A percentile compares a stretch with the other conserved stretches of the same genome.
Conservation (phyloP, 108 stramenopile genomes). For the Cyclostephanos tholiformis region DNA sequence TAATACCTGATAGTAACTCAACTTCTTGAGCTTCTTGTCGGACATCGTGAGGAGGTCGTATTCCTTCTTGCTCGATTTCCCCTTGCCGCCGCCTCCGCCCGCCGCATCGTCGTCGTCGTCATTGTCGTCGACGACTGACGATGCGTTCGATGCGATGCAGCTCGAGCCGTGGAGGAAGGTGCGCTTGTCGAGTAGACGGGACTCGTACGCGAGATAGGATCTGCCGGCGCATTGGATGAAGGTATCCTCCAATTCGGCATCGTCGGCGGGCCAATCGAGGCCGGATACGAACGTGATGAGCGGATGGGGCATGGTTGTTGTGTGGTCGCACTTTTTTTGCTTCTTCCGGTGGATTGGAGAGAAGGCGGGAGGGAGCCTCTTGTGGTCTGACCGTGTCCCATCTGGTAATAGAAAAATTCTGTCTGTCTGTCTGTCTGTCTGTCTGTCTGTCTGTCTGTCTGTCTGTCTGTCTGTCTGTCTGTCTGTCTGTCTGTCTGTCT, state of each 20-base stretch:
- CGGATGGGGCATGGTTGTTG: conserved; percentile 2
- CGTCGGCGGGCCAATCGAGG: conserved; percentile 44
- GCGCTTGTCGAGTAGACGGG: conserved; percentile 33
- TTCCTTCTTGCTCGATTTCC: conserved; percentile 24
- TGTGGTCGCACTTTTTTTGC: too few relatives aligned
- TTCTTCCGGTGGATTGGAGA: too few relatives aligned
- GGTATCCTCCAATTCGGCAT: conserved; percentile 13
- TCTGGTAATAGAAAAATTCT: too few relatives aligned
- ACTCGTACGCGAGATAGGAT: conserved; percentile 49
- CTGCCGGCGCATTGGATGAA: conserved; percentile 41
- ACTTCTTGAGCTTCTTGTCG: conserved; percentile 52
- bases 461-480: too few relatives aligned
- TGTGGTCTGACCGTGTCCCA: too few relatives aligned
- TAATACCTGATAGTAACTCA: conserved; percentile 78
- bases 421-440: too few relatives aligned
- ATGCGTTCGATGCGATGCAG: not conserved
- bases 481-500: too few relatives aligned
- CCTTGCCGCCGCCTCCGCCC: conserved; percentile 1
- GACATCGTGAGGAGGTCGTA: conserved; percentile 61
- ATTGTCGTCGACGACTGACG: not conserved
- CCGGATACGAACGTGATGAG: conserved; percentile 36
- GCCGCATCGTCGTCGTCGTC: not conserved
- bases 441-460: too few relatives aligned
- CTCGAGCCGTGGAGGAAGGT: conserved; percentile 42
- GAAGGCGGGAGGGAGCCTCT: too few relatives aligned